phyloP scores from a whole-genome alignment of 805 yeast species.

The Candida tibetensis region DNA sequence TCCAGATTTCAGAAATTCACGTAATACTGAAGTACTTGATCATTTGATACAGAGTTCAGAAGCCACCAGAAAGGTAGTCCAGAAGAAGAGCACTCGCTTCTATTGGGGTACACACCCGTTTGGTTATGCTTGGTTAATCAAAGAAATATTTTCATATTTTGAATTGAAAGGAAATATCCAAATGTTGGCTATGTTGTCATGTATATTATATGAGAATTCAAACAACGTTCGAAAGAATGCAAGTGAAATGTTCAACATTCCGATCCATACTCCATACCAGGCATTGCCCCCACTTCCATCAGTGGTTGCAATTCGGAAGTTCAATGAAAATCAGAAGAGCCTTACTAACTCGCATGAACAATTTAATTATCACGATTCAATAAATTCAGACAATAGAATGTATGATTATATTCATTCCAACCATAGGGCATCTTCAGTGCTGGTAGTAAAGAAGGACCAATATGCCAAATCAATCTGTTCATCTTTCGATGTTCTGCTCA shows the following conservation, averaged over 20 bases:
- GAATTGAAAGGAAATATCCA: constrained; percentile 68
- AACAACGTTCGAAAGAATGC: constrained; percentile 17
- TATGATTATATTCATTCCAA: constrained; percentile 4
- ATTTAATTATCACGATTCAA: constrained; percentile 5
- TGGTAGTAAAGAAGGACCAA: constrained; percentile 9
- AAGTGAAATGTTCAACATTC: constrained; percentile 28
- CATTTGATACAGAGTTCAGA: constrained; percentile 10
- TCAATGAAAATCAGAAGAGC: constrained; percentile 8
- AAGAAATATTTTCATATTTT: constrained; percentile 59
- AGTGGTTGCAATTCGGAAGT: constrained; percentile 13
- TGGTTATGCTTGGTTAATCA: constrained; percentile 66
- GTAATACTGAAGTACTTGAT: constrained; percentile 6
- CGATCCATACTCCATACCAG: constrained; percentile 48
- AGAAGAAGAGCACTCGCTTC: constrained; percentile 29
- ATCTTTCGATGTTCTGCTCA: constrained; percentile 13
- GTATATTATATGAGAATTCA: constrained; percentile 55
- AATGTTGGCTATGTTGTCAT: constrained; percentile 86
- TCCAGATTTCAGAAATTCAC: constrained; percentile 4
- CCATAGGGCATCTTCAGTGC: constrained; percentile 10
- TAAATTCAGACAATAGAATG: constrained; percentile 5
- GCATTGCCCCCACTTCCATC: constrained; percentile 32
- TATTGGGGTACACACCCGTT: constrained; percentile 83
- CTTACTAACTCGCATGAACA: constrained; percentile 5
- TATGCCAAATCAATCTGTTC: constrained; percentile 19
- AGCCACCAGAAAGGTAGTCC: constrained; percentile 7